Evolutionary conservation across 1,284 basidiomycete genomes (phyloP), one percentile per base, ranked within the genome.

Genomic region (Filobasidium uniguttulatum): DNA sequence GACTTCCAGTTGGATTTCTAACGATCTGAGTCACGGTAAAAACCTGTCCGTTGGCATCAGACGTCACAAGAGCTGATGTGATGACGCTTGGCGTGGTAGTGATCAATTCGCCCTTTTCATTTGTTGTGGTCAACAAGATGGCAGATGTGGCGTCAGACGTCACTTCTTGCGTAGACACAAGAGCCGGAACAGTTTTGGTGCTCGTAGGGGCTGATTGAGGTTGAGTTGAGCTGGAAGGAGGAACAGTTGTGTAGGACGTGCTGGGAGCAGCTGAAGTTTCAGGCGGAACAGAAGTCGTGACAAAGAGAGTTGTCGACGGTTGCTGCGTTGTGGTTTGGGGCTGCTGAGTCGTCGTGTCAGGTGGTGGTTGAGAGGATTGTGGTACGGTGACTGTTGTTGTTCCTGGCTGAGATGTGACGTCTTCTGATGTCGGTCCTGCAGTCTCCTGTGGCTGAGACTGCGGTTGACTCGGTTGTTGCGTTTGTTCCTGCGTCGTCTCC

Each of bases 21-120:
- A 65, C 62, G 36, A 64, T 60, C 49, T 62, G 61, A 5, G 67
- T 69, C 43, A 64, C 56, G 31, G 69, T 71, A 53, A 60, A 62
- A 15, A 67, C 62, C n/a, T 50, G 44, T 17, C 68, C 68, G 43
- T 61, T 57, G 26, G 65, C 61, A 34, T 56, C 55, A 1, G 64
- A 65, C 29, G 60, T 61, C 3, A 64, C 57, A 36, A 58, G 49
- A 17, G 59, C 54, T 7, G 67, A 64, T 29, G 67, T 68, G 50
- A 62, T 57, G 2, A 58, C 47, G 0, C 62, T 49, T 0, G 67
- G 67, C 0, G 61, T 59, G 15, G 64, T 59, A 9, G 65, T 66
- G 31, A 63, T 51, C 1, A 51, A 37, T 22, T 53, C 45, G 14
- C 66, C 66, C 2, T 43, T 20, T 1, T 63, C 53, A 49, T 68